Evolutionary conservation across 2,329 filamentous ascomycete species (phyloP), one percentile per base, ranked within the genome.

Genomic region (Penicillium sp.): DNA sequence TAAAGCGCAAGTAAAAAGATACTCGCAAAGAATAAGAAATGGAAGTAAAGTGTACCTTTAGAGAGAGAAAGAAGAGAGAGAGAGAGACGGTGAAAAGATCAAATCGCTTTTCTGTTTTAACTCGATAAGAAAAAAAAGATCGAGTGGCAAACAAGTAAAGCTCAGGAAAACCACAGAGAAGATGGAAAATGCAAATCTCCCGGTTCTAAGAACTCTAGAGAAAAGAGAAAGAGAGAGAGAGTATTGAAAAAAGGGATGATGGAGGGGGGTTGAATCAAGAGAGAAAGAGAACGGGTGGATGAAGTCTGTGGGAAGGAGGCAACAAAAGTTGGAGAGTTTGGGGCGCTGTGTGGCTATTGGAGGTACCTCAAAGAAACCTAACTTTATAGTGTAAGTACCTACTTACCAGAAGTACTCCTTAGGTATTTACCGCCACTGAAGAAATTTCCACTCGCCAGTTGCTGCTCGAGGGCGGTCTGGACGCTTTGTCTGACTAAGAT

Each of bases 141-240:
- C 53, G 65, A 61, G 62, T 63, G 57, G 49, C 50, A 68, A 62
- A 62, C 54, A 57, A 59, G 54, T 33, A 63, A 61, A 59, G 58
- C 53, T 59, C 56, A 57, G 58, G 25, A 60, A 52, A 44, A 56
- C 40, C 56, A 55, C 51, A 57, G 50, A 59, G 57, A 60, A 53
- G 55, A 63, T 61, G 57, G 59, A 64, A 68, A 67, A 68, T 64
- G 66, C 63, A 70, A 68, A 64, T 65, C 60, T 61, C 65, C 59
- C 58, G 62, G 60, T 63, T 68, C 67, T 70, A 70, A 69, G 55
- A 60, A 66, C 65, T 71, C 68, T 69, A 65, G 58, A 55, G 60
- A 60, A 59, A 66, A 66, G 61, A 65, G 63, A 58, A 41, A 41
- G 39, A 65, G 66, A 68, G 60, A 54, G 66, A 64, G 57, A 55